Evolutionary conservation across 495 filamentous ascomycete genomes (phyloP).

Genomic region (Penicillium mononematosum): DNA sequence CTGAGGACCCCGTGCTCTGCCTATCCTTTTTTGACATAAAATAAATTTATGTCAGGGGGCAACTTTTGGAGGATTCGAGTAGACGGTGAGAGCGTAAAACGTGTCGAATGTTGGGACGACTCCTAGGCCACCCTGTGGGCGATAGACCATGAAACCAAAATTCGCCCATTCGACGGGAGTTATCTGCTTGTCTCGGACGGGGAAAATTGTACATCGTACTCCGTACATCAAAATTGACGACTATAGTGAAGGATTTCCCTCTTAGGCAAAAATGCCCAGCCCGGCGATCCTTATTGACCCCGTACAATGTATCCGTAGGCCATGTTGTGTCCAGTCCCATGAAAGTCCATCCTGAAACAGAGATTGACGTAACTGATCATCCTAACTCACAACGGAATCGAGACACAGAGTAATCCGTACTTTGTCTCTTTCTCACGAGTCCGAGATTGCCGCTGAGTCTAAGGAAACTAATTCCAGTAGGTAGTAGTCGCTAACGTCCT

Average conservation of each 20-base stretch:
- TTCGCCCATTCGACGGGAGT: not conserved
- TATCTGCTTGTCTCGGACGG: not conserved
- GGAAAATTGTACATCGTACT: slow-evolving; percentile 2
- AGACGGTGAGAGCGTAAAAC: not conserved
- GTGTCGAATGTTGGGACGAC: not conserved
- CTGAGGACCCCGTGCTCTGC: not conserved
- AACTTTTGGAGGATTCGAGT: not conserved
- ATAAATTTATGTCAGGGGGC: not conserved
- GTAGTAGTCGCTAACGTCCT: not conserved
- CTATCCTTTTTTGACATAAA: not conserved
- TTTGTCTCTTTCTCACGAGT: not conserved
- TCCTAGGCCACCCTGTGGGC: not conserved
- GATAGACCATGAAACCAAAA: not conserved
- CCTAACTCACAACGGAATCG: too few species aligned
- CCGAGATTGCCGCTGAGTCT: slow-evolving; percentile 3
- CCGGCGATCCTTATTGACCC: not conserved
- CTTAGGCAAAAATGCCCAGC: not conserved
- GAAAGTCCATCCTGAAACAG: not conserved
- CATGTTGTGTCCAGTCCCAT: not conserved
- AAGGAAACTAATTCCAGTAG: not conserved
- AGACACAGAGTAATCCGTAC: not conserved
- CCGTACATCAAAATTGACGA: not conserved
- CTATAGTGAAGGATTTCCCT: too few species aligned
- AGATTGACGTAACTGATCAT: slow-evolving; percentile 3
- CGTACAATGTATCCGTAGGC: not conserved